A percentile compares a stretch with the other conserved stretches of the same genome.
phyloP scores from a whole-genome alignment of 176 grass and related monocot species.

The Triticum monococcum region DNA sequence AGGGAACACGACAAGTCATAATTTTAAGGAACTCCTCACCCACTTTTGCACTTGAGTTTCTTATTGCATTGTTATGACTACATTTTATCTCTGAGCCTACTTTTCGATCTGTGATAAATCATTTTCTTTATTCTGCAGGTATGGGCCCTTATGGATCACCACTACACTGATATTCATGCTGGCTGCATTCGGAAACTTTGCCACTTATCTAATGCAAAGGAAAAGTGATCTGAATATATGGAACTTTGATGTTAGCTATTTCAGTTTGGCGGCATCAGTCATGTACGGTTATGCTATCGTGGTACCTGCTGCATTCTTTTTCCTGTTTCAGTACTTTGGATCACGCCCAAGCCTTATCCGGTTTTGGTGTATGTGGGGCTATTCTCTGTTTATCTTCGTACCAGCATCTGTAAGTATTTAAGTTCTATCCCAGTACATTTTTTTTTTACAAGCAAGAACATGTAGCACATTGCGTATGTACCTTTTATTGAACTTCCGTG shows the following conservation, averaged over 20 bases:
- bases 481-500: neutral
- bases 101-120: constrained; percentile 4
- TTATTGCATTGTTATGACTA: neutral
- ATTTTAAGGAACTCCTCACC: neutral
- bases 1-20: neutral
- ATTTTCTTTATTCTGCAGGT: constrained; percentile 43
- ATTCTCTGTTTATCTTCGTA: constrained; percentile 92
- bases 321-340: constrained; percentile 94
- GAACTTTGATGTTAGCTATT: constrained; percentile 90
- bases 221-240: constrained; percentile 60
- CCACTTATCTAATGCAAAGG: constrained; percentile 77
- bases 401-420: constrained; percentile 78
- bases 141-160: constrained; percentile 90
- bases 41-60: neutral
- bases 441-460: constrained; percentile 16
- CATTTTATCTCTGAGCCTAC: neutral
- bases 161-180: constrained; percentile 90
- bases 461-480: neutral
- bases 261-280: constrained; percentile 86
- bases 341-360: constrained; percentile 61
- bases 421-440: neutral
- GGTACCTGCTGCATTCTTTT: constrained; percentile 78
- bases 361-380: constrained; percentile 98
- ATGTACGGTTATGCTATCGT: constrained; percentile 84
- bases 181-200: constrained; percentile 75